These are phyloP conservation scores for Fusarium globosum DNA, from an alignment of 2,329 filamentous ascomycete species.

Conservation along the genomic window DNA sequence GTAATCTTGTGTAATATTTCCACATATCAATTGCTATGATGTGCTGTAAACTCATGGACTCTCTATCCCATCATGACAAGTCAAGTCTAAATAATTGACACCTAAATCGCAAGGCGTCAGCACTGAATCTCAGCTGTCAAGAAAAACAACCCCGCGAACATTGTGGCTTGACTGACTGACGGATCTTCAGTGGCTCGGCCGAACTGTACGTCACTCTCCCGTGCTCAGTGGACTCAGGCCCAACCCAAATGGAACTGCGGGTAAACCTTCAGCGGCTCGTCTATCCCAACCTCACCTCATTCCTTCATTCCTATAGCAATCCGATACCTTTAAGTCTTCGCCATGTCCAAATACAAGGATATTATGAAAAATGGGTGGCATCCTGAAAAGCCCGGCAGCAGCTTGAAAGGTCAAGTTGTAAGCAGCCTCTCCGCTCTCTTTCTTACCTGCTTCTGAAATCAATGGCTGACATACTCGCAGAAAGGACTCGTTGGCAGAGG, in stretches of 20 bases:
- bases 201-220: slow-evolving; percentile 32
- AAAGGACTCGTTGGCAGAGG: slow-evolving; percentile 59
- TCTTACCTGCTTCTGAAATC: not conserved
- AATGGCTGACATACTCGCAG: slow-evolving; percentile 45
- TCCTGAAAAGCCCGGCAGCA: slow-evolving; percentile 56
- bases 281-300: slow-evolving; percentile 3
- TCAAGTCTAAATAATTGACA: not conserved
- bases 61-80: slow-evolving; percentile 6
- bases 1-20: not conserved
- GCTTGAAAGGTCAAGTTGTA: slow-evolving; percentile 59
- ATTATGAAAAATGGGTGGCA: slow-evolving; percentile 65
- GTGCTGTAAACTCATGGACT: not conserved
- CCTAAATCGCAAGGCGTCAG: slow-evolving; percentile 38
- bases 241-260: slow-evolving; percentile 18
- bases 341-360: slow-evolving; percentile 60
- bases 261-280: slow-evolving; percentile 12
- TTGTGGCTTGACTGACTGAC: slow-evolving; percentile 23
- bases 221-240: slow-evolving; percentile 18
- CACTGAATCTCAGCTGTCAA: not conserved
- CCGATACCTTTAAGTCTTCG: not conserved
- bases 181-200: slow-evolving; percentile 26
- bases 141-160: slow-evolving; percentile 25
- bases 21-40: not conserved
- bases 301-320: not conserved
- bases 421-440: slow-evolving; percentile 36